Percentiles rank a stretch among this genome's conserved stretches.
These are phyloP conservation scores for Citrullus mucosospermus DNA, from an alignment of 306 rosid species.

Conservation along the genomic window DNA sequence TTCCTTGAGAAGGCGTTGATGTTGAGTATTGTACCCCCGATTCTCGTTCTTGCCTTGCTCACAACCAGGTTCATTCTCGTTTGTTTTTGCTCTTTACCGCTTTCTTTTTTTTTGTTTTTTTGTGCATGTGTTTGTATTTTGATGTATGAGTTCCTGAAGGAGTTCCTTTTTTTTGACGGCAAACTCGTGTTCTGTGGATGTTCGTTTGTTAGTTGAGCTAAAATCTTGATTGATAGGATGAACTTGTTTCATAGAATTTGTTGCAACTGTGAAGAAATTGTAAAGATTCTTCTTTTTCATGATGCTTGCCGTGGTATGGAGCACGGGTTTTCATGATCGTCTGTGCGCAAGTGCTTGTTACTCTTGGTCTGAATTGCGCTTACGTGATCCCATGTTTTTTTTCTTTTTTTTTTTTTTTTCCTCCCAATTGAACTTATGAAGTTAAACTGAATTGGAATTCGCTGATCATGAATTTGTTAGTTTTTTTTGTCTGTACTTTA, in stretches of 20 bases:
- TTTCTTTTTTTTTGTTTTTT: background rate
- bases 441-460: background rate
- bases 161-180: background rate
- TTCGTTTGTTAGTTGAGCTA: background rate
- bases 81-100: background rate
- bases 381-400: background rate
- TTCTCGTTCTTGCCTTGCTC: constrained; percentile 78
- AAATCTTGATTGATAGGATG: background rate
- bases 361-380: background rate
- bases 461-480: background rate
- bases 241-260: background rate
- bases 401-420: too few relatives aligned
- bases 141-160: background rate
- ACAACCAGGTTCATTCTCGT: constrained; percentile 39
- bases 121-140: background rate
- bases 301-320: background rate
- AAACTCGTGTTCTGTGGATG: background rate
- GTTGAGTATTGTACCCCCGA: constrained; percentile 62
- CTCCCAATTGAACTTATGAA: background rate
- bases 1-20: constrained; percentile 71
- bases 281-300: background rate
- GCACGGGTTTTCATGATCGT: background rate
- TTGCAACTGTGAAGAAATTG: background rate
- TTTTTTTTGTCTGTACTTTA: background rate
- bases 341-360: background rate